Evolutionary conservation across 2,329 filamentous ascomycete species (phyloP).

Genomic region (Fusarium nematophilum): DNA sequence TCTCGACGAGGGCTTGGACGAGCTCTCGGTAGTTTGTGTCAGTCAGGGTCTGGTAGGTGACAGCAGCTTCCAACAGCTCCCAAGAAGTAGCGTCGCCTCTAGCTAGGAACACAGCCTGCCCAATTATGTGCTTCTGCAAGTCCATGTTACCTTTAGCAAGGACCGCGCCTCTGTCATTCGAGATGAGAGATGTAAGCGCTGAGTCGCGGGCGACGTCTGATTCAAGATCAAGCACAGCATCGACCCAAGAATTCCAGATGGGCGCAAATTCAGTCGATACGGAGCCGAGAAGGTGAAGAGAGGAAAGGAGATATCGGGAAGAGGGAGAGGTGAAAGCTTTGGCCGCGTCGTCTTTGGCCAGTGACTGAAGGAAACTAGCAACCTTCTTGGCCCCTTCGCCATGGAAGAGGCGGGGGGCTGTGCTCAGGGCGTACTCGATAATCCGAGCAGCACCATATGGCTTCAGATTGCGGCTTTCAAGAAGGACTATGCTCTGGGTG

Average conservation of each 20-base stretch:
- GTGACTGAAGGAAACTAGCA: constrained; percentile 56
- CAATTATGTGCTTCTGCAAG: constrained; percentile 62
- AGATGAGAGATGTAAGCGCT: constrained; percentile 60
- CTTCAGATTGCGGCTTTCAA: constrained; percentile 65
- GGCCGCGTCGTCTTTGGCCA: constrained; percentile 67
- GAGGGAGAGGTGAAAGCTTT: constrained; percentile 76
- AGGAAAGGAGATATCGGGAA: constrained; percentile 71
- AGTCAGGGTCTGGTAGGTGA: constrained; percentile 56
- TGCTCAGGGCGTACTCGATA: constrained; percentile 53
- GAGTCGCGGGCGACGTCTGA: constrained; percentile 38
- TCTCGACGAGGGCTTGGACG: constrained; percentile 48
- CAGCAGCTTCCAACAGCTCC: constrained; percentile 61
- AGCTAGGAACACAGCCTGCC: constrained; percentile 54
- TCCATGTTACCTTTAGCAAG: constrained; percentile 52
- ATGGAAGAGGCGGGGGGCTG: constrained; percentile 56
- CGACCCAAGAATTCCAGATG: constrained; percentile 60
- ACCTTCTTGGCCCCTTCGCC: constrained; percentile 50
- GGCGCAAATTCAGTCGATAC: constrained; percentile 52
- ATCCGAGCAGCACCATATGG: constrained; percentile 66
- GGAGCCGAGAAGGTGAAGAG: constrained; percentile 67
- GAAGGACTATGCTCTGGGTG: constrained; percentile 53
- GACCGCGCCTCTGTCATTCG: constrained; percentile 52
- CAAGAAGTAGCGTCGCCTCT: constrained; percentile 50
- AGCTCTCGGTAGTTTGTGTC: constrained; percentile 49
- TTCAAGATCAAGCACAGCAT: constrained; percentile 52